Evolutionary conservation across 2,329 filamentous ascomycete species (phyloP).

Genomic region (Penicillium sp.): DNA sequence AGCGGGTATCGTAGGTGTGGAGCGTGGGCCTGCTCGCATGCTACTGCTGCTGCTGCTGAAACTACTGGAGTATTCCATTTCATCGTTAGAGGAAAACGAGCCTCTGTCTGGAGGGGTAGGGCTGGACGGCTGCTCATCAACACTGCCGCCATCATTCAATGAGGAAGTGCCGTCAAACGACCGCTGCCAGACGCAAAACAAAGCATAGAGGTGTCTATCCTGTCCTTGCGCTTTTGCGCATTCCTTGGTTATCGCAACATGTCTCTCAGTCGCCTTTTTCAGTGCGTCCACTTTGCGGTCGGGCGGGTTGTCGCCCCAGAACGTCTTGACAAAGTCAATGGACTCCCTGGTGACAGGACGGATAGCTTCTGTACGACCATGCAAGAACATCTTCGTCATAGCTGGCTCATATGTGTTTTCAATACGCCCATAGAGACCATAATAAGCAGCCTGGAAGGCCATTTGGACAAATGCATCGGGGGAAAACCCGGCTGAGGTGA

Average conservation of each 20-base stretch:
- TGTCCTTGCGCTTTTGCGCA: constrained; percentile 88
- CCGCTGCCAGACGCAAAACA: constrained; percentile 93
- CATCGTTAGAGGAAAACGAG: constrained; percentile 28
- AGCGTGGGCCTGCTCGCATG: constrained; percentile 27
- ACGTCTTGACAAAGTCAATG: constrained; percentile 83
- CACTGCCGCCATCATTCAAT: constrained; percentile 46
- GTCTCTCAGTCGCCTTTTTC: constrained; percentile 75
- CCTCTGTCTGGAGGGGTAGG: not conserved
- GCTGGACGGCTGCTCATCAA: constrained; percentile 14
- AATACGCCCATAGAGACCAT: constrained; percentile 87
- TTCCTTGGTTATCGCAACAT: constrained; percentile 73
- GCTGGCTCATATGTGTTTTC: constrained; percentile 97
- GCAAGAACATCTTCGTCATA: constrained; percentile 93
- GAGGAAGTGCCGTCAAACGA: constrained; percentile 68
- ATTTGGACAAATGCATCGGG: constrained; percentile 98
- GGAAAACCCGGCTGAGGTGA: constrained; percentile 94
- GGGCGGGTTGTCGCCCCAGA: constrained; percentile 87
- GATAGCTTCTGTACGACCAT: constrained; percentile 92
- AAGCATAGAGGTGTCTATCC: constrained; percentile 87
- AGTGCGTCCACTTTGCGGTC: constrained; percentile 82
- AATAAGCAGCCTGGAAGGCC: constrained; percentile 98
- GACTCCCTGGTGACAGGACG: constrained; percentile 78
- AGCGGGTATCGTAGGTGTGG: constrained; percentile 55
- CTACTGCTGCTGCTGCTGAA: constrained; percentile 52
- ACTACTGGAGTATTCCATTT: constrained; percentile 46